Conservation (phyloP, 2,329 filamentous ascomycete species). For the Venturia carpophila region DNA sequence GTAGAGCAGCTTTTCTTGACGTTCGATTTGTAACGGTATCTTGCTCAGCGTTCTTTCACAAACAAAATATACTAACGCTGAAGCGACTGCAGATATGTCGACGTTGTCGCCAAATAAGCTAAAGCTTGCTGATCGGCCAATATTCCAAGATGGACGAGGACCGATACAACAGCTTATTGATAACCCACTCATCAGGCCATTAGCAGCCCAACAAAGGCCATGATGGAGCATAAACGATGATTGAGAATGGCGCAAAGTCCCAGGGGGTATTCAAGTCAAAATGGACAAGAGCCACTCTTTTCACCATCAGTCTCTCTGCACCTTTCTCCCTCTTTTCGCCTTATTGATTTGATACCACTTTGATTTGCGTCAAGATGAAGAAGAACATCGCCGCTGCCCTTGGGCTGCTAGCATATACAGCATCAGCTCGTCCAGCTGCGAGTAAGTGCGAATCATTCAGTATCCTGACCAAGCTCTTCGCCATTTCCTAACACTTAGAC, state of each 20-base stretch:
- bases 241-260: background rate
- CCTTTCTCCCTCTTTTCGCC: background rate
- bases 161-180: background rate
- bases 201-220: background rate
- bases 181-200: background rate
- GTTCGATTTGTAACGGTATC: background rate
- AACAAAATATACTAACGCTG: no score
- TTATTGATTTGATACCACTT: background rate
- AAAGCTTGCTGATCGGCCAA: background rate
- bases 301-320: background rate
- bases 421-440: background rate
- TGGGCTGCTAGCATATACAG: background rate
- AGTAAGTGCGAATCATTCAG: background rate
- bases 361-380: background rate
- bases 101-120: background rate
- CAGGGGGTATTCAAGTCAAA: background rate
- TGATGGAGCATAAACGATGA: background rate
- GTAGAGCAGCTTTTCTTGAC: background rate
- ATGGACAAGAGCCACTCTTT: background rate
- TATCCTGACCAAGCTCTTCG: background rate
- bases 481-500: background rate
- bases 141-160: background rate
- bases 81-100: no score
- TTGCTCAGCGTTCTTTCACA: background rate
- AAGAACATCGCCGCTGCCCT: background rate